Base-by-base conservation (phyloP, 2,329 filamentous ascomycete species). In the Daldinia sp. region DNA sequence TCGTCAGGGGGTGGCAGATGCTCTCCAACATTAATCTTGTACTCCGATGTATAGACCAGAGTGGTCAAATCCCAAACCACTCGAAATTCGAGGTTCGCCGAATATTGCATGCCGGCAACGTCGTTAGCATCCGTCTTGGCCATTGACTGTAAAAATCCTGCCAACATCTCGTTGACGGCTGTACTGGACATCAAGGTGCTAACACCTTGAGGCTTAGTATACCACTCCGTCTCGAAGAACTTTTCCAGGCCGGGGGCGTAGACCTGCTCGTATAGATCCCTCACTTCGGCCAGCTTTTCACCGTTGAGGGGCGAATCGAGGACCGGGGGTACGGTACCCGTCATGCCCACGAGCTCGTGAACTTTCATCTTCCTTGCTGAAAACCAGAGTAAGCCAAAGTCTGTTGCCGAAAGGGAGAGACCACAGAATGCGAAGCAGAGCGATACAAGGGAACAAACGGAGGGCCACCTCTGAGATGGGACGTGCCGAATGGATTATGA, bases 201-300 rank as follows among this genome's bases (percentile, higher is more conserved):
- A 13, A 79, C 68, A 41, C 84, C 84, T 53, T 77, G 77, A 54
- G 82, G 79, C 61, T 80, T 80, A 39, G 83, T 88, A 81, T 93
- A 98, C 94, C 94, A 98, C 30, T 85, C 86, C 6, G 93, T 92
- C 79, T 98, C 94, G 69, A 97, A 87, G 69, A 96, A 90, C 56
- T 87, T 87, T 79, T 93, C 90, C 53, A 96, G 87, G 6, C 89
- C 91, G 1, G 87, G 87, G 3, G 90, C 91, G 78, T 96, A 97
- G 71, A 93, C 90, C 72, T 91, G 90, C 73, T 88, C 87, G 79
- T 92, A 97, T 15, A 95, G 79, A 68, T 87, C 87, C 70, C 89
- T 89, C 65, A 93, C 89, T 76, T 93, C 90, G 73, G 90, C 88
- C 56, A 92, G 75, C 23, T 79, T 81, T 37, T 84, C 83, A 65